Evolutionary conservation across 2,329 filamentous ascomycete species (phyloP).

Genomic region (Lachnellula subtilissima): DNA sequence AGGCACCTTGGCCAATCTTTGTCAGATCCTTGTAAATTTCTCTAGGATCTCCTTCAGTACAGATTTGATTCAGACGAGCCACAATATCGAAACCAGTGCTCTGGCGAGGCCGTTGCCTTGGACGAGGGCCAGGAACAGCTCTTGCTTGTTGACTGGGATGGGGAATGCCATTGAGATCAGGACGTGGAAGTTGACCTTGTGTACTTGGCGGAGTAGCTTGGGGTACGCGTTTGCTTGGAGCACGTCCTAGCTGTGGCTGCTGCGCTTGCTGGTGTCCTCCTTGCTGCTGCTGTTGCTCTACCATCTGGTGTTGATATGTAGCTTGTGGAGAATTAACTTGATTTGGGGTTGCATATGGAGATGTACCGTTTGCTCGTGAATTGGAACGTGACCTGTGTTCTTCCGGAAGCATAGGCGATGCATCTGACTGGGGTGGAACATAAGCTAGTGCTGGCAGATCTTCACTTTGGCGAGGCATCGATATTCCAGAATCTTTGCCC

Average conservation of each 20-base stretch:
- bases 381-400: constrained; percentile 66
- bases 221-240: constrained; percentile 66
- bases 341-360: constrained; percentile 27
- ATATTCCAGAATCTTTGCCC: constrained; percentile 59
- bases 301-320: constrained; percentile 56
- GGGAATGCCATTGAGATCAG: constrained; percentile 36
- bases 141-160: constrained; percentile 31
- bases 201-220: constrained; percentile 48
- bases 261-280: constrained; percentile 53
- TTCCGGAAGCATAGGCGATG: constrained; percentile 55
- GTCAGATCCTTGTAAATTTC: constrained; percentile 80
- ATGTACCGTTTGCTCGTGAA: constrained; percentile 53
- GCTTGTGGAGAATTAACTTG: constrained; percentile 31
- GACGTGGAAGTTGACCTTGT: constrained; percentile 43
- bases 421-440: constrained; percentile 25
- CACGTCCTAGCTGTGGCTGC: constrained; percentile 67
- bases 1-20: constrained; percentile 97
- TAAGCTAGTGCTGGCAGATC: constrained; percentile 41
- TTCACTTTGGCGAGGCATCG: constrained; percentile 53
- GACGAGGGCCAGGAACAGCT: constrained; percentile 54
- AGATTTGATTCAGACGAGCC: constrained; percentile 79
- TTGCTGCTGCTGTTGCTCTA: constrained; percentile 83
- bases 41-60: constrained; percentile 82
- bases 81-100: constrained; percentile 80
- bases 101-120: constrained; percentile 72